Base-by-base conservation (phyloP, 148 eudicot species). In the Rheum nobile region DNA sequence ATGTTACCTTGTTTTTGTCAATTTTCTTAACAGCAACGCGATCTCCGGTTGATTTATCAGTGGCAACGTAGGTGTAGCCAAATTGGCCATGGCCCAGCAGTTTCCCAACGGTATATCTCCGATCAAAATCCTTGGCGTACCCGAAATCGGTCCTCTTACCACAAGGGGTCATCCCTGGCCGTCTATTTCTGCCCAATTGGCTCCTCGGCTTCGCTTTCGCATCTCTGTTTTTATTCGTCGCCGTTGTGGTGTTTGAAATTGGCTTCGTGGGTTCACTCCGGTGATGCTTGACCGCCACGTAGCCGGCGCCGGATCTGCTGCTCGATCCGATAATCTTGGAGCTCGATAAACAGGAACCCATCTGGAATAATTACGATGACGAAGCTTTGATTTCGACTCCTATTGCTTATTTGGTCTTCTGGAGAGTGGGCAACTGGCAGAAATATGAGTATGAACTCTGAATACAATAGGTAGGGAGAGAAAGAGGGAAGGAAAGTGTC, bases 21-120 rank as follows among this genome's bases (percentile, higher is more conserved):
- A 94, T 91, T 80, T 76, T 94, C 85, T 91, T 94, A 71, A 94
- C 98, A 43, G 98, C 98, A 80, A 94, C 97, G 80, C 96, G 98
- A 86, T 94, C 89, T n/a, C 88, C 96, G 74, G 82, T 86, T 67
- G 76, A 78, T 78, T 77, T 86, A 84, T 94, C 87, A 34, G 86
- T 90, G 1, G 98, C 98, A 79, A 88, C 91, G 76, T 94, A 94
- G 1, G 98, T 94, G 76, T 89, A 91, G 35, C 98, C 98, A 90
- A 94, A 91, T 81, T 94, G 98, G 6, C 98, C 98, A 82, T 91
- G 98, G 8, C 98, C 98, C 80, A 94, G 86, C 78, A 94, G 84
- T 75, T 87, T 94, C 76, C 98, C 98, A 78, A 87, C 86, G 7
- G 82, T 29, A 79, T 89, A 94, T 46, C 73, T 80, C 72, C 70